Evolutionary conservation across 352 stramenopile genomes (phyloP).

Genomic region (Globisporangium sylvaticum): DNA sequence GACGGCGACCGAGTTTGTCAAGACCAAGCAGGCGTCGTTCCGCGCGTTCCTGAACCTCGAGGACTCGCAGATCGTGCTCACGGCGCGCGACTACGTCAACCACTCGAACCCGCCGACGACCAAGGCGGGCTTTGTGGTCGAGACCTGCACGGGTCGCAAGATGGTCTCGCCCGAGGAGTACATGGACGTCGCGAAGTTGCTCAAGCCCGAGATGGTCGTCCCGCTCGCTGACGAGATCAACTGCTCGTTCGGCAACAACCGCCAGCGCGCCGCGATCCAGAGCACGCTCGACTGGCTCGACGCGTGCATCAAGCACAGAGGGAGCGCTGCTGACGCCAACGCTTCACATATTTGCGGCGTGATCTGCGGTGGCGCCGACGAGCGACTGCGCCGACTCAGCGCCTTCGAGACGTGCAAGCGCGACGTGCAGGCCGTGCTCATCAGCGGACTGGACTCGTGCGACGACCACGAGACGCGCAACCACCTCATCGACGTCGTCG

Average conservation of each 20-base stretch:
- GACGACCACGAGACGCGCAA: slow-evolving; percentile 32
- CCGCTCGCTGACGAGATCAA: slow-evolving; percentile 67
- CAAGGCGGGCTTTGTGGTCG: slow-evolving; percentile 53
- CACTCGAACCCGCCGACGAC: slow-evolving; percentile 46
- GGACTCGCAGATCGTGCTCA: slow-evolving; percentile 52
- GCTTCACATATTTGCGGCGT: slow-evolving; percentile 50
- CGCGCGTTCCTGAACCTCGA: slow-evolving; percentile 48
- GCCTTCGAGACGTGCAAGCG: slow-evolving; percentile 64
- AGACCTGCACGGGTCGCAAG: slow-evolving; percentile 49
- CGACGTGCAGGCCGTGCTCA: slow-evolving; percentile 56
- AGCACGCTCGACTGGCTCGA: slow-evolving; percentile 71
- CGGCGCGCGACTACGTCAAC: slow-evolving; percentile 68
- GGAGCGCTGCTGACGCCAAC: not conserved
- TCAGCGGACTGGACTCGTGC: slow-evolving; percentile 57
- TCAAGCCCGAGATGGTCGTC: slow-evolving; percentile 54
- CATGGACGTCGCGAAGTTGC: slow-evolving; percentile 48
- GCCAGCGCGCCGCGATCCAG: slow-evolving; percentile 60
- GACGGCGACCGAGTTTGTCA: slow-evolving; percentile 29
- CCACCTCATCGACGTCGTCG: slow-evolving; percentile 39
- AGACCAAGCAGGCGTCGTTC: slow-evolving; percentile 35
- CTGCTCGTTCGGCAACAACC: slow-evolving; percentile 52
- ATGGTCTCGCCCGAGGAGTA: slow-evolving; percentile 45
- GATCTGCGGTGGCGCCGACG: slow-evolving; percentile 61
- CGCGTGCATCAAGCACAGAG: slow-evolving; percentile 33
- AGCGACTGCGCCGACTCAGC: slow-evolving; percentile 44